Percentiles rank a stretch among this genome's conserved stretches.
Conservation (phyloP, 306 rosid species). For the Cicer bijugum region DNA sequence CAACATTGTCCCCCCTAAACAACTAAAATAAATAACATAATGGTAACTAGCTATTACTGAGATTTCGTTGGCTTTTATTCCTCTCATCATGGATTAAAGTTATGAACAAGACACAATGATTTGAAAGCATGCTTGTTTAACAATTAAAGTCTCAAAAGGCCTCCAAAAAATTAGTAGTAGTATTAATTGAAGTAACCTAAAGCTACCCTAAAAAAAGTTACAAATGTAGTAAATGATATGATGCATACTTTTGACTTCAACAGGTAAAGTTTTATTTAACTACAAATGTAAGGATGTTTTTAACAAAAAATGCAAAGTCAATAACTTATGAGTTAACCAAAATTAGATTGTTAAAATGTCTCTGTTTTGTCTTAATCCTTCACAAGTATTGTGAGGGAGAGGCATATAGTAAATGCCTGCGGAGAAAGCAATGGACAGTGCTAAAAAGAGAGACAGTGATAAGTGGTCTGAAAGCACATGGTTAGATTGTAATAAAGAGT, state of each 20-base stretch:
- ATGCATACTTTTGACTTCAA: background rate
- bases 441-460: constrained; percentile 39
- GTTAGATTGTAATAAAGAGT: constrained; percentile 45
- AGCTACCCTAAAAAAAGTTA: constrained; percentile 17
- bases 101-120: constrained; percentile 42
- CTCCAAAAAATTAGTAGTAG: constrained; percentile 23
- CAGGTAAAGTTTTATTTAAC: background rate
- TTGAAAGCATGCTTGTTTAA: constrained; percentile 40
- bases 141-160: constrained; percentile 30
- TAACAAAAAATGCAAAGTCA: background rate
- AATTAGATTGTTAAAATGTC: constrained; percentile 40
- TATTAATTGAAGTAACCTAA: constrained; percentile 25
- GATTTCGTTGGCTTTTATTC: constrained; percentile 40
- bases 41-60: constrained; percentile 37
- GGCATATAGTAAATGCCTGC: constrained; percentile 47
- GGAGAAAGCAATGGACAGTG: constrained; percentile 46
- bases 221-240: constrained; percentile 16
- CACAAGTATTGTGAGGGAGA: constrained; percentile 21
- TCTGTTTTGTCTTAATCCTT: constrained; percentile 16
- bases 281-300: constrained; percentile 11
- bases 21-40: constrained; percentile 31
- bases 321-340: background rate
- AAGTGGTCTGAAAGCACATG: constrained; percentile 49
- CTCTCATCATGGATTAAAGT: constrained; percentile 36
- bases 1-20: constrained; percentile 46